Base-by-base conservation (phyloP, 2,329 filamentous ascomycete species). In the Fusarium transvaalense region DNA sequence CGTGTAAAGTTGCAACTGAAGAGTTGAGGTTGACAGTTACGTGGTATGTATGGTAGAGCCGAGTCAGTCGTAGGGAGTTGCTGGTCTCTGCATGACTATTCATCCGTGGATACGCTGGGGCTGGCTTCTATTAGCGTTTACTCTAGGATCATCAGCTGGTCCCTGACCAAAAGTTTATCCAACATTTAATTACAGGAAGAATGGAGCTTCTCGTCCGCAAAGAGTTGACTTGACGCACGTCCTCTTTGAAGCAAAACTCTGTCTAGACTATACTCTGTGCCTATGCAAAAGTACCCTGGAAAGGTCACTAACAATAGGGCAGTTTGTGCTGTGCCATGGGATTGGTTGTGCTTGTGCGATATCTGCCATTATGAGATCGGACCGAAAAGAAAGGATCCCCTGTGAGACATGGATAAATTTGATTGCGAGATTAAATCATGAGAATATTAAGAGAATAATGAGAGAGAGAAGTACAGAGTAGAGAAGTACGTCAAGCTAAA, bases 311-410 rank as follows among this genome's bases (percentile, higher is more conserved):
- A 47, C 38, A 31, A 50, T n/a, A n/a, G n/a, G n/a, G n/a, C 31
- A 47, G 56, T 61, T 61, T 65, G 54, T 64, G 46, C 57, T 47
- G 57, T 25, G 23, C n/a, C n/a, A 29, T 10, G 38, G 42, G 27
- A 25, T 45, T 45, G 47, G 56, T 29, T 39, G 56, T 29, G 43
- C 42, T 56, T 50, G 63, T 67, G 52, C 52, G 46, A 57, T 68
- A 69, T 68, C 61, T 68, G 39, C 25, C 19, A 50, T 23, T 48
- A 35, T 56, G 50, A 66, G 55, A 68, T 69, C 66, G 66, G 66
- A 63, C 66, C 66, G 66, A 69, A 59, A 56, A 66, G 35, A 25
- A 14, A 25, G 19, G n/a, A 45, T 29, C 39, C 14, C 46, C 31
- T 15, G 66, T 69, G 35, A 19, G 52, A 69, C 52, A 46, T 66